Base-by-base conservation (phyloP, 306 rosid genomes). In the Myrica gale region DNA sequence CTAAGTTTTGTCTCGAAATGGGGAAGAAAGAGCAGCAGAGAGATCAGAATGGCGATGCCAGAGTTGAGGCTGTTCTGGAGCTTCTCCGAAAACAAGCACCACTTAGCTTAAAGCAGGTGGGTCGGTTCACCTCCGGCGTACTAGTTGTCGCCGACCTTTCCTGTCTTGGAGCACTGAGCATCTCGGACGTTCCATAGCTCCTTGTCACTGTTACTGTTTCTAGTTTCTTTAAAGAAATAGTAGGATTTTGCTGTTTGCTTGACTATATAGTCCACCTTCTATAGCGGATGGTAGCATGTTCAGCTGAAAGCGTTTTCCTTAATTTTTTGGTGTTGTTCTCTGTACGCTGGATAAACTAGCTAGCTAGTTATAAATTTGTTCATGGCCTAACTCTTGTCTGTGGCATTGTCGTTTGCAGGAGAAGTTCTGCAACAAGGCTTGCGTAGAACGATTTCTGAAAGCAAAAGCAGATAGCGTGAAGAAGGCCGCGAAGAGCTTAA, bases 401-500 rank as follows among this genome's bases (percentile, higher is more conserved):
- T 68, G 74, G 37, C 68, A 13, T 46, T 51, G 3, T 67, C 48
- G 32, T 85, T 71, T 73, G 58, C 76, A 96, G 99, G 99, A 90
- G 90, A 96, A 96, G 88, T 96, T 90, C 71, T 96, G 99, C 56
- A 90, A 85, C 85, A 82, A 80, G 43, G 92, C 85, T 76, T 92
- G 98, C 74, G 92, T 90, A 23, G 87, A 89, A 78, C 87, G 98
- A 84, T 92, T 96, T 84, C 74, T 96, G 83, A 91, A 86, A 73
- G 84, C 89, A 0, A 96, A 92, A 61, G 99, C 98, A 10, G 98
- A 86, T 16, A 89, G 78, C 75, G 99, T 96, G 68, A 96, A 92
- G 88, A 96, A 88, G 81, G 92, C 98, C 44, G 92, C 90, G 4
- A 96, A 92, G 90, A 89, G 87, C 76, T 90, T 96, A 20, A 87